Conservation (phyloP, 192 early-diverging fungal species). For the Bifiguratus adelaidae region DNA sequence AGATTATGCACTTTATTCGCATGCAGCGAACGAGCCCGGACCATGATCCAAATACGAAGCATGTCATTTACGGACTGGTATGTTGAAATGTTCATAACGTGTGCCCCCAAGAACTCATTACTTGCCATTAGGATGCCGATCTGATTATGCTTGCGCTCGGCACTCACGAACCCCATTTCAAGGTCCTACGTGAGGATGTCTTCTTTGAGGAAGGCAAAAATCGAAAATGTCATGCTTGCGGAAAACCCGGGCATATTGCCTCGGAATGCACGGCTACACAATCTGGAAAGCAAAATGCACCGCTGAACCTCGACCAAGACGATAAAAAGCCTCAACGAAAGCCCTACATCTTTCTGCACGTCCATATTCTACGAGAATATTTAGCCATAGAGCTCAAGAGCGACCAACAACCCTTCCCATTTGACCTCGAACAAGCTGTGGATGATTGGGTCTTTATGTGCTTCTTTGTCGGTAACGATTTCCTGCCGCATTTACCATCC, state of each 20-base stretch:
- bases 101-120: not conserved
- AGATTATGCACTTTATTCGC: constrained; percentile 97
- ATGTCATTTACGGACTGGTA: constrained; percentile 84
- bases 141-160: constrained; percentile 94
- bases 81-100: constrained; percentile 1
- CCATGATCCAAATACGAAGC: constrained; percentile 85
- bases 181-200: constrained; percentile 91
- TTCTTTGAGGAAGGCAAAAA: constrained; percentile 63
- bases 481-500: constrained; percentile 88
- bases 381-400: constrained; percentile 75
- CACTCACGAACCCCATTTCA: constrained; percentile 96
- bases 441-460: constrained; percentile 97
- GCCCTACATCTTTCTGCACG: constrained; percentile 77
- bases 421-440: constrained; percentile 83
- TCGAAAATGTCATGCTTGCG: constrained; percentile 54
- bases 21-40: constrained; percentile 62
- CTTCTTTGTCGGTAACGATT: constrained; percentile 99
- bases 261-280: constrained; percentile 44
- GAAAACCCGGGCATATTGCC: constrained; percentile 55
- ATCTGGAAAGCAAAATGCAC: constrained; percentile 27
- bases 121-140: constrained; percentile 70
- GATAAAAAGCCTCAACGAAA: constrained; percentile 43
- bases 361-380: constrained; percentile 84
- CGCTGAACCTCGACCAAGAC: constrained; percentile 24
- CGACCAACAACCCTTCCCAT: constrained; percentile 54